phyloP scores from a whole-genome alignment of 1,284 basidiomycete genomes.

The Ustilago hordei region DNA sequence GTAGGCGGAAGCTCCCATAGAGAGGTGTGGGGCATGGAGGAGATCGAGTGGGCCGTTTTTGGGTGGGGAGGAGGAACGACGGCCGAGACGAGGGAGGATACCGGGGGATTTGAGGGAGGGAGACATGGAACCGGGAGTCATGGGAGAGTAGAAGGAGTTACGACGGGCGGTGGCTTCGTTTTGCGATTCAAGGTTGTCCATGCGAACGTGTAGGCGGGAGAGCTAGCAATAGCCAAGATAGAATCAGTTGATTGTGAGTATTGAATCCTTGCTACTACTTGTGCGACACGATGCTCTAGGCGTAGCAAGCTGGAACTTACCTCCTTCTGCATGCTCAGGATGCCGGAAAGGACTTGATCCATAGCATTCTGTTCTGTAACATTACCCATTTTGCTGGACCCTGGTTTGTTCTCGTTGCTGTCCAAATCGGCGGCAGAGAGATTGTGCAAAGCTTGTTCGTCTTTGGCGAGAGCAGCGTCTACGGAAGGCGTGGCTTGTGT shows the following conservation, averaged over 20 bases:
- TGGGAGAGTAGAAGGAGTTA: conserved; percentile 43
- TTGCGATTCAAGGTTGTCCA: conserved; percentile 55
- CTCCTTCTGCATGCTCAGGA: conserved; percentile 63
- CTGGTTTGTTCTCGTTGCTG: neutral
- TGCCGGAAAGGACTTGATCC: conserved; percentile 60
- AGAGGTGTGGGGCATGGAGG: conserved; percentile 46
- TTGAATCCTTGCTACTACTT: neutral
- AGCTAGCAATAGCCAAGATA: conserved; percentile 30
- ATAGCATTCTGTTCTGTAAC: conserved; percentile 38
- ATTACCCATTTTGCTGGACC: conserved; percentile 36
- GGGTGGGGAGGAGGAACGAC: conserved; percentile 52
- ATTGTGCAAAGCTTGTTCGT: conserved; percentile 30
- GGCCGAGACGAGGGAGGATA: conserved; percentile 27
- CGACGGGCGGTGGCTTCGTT: conserved; percentile 33
- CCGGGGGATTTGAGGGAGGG: conserved; percentile 49
- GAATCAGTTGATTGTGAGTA: conserved; percentile 6
- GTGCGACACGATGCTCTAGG: neutral
- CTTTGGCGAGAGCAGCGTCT: conserved; percentile 9
- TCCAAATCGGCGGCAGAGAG: conserved; percentile 21
- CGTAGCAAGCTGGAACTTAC: conserved; percentile 24
- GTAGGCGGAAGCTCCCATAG: conserved; percentile 28
- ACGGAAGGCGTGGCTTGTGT: conserved; percentile 5
- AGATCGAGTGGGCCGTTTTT: conserved; percentile 34
- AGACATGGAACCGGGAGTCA: conserved; percentile 37
- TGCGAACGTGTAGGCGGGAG: conserved; percentile 53